Evolutionary conservation across 257 asterid genomes (phyloP).

Genomic region (Ilex aquifolium): DNA sequence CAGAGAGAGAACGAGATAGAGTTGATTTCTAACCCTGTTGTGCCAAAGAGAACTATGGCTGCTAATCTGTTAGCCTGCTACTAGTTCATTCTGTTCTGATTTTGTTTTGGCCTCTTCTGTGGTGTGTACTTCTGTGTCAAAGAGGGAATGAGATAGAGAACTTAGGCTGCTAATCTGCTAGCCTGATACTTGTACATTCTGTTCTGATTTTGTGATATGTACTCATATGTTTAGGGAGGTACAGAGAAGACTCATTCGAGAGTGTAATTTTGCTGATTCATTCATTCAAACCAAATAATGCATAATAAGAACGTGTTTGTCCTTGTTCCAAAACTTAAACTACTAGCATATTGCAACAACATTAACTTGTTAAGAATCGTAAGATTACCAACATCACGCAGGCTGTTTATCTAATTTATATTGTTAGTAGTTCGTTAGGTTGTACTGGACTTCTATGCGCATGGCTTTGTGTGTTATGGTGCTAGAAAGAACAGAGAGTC

Average conservation of each 20-base stretch:
- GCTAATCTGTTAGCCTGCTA: background rate
- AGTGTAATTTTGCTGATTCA: background rate
- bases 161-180: background rate
- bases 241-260: background rate
- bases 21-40: constrained; percentile 2
- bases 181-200: background rate
- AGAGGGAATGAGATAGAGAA: constrained; percentile 28
- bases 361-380: too few relatives aligned
- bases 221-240: background rate
- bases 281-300: background rate
- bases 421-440: background rate
- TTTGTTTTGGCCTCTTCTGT: background rate
- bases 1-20: constrained; percentile 41
- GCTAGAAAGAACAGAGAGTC: background rate
- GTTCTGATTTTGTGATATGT: background rate
- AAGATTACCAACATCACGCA: too few relatives aligned
- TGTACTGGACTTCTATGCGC: background rate
- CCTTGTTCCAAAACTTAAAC: too few relatives aligned
- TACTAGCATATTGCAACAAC: too few relatives aligned
- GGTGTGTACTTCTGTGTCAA: background rate
- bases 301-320: background rate
- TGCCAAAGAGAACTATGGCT: background rate
- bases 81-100: background rate
- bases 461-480: background rate
- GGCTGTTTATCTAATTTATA: too few relatives aligned